phyloP scores from a whole-genome alignment of 2,329 filamentous ascomycete genomes.

The Penicillium capsulatum region DNA sequence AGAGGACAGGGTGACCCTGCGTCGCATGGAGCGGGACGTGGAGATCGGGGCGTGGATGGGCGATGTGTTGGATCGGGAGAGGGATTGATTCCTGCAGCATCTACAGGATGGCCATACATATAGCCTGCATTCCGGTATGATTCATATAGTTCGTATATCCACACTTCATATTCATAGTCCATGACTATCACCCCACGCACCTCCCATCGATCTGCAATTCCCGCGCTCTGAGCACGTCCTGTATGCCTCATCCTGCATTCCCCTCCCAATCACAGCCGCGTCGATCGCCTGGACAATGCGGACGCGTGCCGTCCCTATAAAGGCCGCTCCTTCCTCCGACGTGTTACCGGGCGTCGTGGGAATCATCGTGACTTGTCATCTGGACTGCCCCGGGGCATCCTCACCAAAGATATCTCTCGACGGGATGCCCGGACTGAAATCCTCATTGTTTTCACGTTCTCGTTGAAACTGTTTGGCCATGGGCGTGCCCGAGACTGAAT shows the following conservation, averaged over 20 bases:
- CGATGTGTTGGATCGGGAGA: background rate
- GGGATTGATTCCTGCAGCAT: no score
- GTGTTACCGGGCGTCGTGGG: conserved; percentile 11
- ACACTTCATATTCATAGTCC: no score
- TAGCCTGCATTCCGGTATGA: no score
- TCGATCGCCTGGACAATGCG: conserved; percentile 14
- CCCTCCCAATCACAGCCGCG: conserved; percentile 17
- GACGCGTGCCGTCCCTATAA: conserved; percentile 13
- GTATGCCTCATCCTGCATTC: no score
- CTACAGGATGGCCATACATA: no score
- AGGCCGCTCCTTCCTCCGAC: conserved; percentile 5
- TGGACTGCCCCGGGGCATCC: conserved; percentile 7
- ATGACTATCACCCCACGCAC: no score
- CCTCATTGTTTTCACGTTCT: conserved; percentile 1
- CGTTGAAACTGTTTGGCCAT: conserved; percentile 6
- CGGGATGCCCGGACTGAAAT: background rate
- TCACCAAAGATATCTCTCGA: no score
- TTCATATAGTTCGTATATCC: no score
- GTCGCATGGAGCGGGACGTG: background rate
- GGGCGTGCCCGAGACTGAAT: conserved; percentile 28
- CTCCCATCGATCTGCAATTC: conserved; percentile 13
- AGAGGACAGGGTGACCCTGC: conserved; percentile 33
- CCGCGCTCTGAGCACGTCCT: no score
- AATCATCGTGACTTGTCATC: conserved; percentile 19
- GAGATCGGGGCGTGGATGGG: conserved; percentile 13